These are phyloP conservation scores for Trichosporon sp. DNA, from an alignment of 1,284 basidiomycete species.

Conservation along the genomic window DNA sequence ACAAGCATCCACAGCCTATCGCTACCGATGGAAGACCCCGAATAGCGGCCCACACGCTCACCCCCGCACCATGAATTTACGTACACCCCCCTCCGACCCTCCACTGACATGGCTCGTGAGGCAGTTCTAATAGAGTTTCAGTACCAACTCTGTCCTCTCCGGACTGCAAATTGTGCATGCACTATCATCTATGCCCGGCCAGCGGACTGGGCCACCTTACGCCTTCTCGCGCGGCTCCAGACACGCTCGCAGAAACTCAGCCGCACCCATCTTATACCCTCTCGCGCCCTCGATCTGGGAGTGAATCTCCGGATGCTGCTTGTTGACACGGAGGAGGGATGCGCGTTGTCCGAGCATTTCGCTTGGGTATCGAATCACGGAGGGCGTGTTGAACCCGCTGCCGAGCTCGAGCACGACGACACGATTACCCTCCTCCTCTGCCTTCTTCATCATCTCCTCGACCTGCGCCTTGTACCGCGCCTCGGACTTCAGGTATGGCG, in stretches of 20 bases:
- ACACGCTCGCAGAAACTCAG: background rate
- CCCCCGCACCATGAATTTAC: too few relatives aligned
- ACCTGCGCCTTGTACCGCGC: background rate
- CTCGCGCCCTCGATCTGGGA: background rate
- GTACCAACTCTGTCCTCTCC: too few relatives aligned
- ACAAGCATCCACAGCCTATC: too few relatives aligned
- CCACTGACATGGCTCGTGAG: too few relatives aligned
- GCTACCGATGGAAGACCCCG: too few relatives aligned
- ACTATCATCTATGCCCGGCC: too few relatives aligned
- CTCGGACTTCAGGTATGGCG: conserved; percentile 14
- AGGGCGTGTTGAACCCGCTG: background rate
- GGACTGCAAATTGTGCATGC: background rate
- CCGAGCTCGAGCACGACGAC: background rate
- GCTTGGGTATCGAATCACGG: background rate
- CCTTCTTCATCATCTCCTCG: background rate
- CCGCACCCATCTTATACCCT: conserved; percentile 5
- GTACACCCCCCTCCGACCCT: too few relatives aligned
- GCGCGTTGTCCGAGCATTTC: background rate
- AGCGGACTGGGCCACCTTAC: too few relatives aligned
- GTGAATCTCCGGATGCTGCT: conserved; percentile 7
- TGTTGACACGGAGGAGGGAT: background rate
- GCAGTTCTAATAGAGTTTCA: too few relatives aligned
- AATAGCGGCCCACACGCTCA: too few relatives aligned
- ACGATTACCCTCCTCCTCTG: background rate
- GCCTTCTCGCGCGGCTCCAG: background rate